A percentile compares a stretch with the other conserved stretches of the same genome.
phyloP scores from a whole-genome alignment of 305 asterid genomes.

The Fraxinus nigra region DNA sequence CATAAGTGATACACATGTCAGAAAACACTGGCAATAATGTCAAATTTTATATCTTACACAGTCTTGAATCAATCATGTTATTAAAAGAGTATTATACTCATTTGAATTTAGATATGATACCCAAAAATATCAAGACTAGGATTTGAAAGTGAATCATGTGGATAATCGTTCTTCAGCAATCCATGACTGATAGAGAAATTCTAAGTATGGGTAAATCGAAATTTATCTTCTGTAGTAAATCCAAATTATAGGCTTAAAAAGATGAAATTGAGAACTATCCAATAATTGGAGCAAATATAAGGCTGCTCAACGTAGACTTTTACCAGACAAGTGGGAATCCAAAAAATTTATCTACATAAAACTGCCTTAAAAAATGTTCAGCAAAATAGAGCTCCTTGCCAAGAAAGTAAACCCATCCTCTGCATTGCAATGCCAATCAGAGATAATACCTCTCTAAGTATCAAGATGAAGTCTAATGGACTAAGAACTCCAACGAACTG shows the following conservation, averaged over 20 bases:
- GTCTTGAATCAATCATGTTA: slow-evolving; percentile 10
- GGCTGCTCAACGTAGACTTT: not conserved
- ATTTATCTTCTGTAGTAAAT: not conserved
- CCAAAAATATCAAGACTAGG: slow-evolving; percentile 6
- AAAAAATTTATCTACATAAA: not conserved
- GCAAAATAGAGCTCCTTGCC: not conserved
- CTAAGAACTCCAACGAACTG: slow-evolving; percentile 74
- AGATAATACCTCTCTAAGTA: slow-evolving; percentile 61
- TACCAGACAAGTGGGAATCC: not conserved
- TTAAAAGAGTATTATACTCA: slow-evolving; percentile 7
- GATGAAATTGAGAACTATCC: not conserved
- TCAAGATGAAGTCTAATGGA: slow-evolving; percentile 71
- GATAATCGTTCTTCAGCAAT: not conserved
- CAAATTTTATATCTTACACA: not conserved
- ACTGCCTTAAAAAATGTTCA: not conserved
- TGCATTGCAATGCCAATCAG: slow-evolving; percentile 13
- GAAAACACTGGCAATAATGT: not conserved
- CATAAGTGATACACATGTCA: not conserved
- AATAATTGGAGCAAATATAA: not conserved
- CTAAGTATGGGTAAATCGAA: not conserved
- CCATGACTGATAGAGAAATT: not conserved
- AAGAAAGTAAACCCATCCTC: slow-evolving; percentile 6
- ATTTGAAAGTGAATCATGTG: not conserved
- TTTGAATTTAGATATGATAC: slow-evolving; percentile 5
- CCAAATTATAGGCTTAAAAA: not conserved